These are phyloP conservation scores for Sphagnum magellanicum DNA, from an alignment of 228 moss, liverwort and hornwort genomes.

Conservation along the genomic window DNA sequence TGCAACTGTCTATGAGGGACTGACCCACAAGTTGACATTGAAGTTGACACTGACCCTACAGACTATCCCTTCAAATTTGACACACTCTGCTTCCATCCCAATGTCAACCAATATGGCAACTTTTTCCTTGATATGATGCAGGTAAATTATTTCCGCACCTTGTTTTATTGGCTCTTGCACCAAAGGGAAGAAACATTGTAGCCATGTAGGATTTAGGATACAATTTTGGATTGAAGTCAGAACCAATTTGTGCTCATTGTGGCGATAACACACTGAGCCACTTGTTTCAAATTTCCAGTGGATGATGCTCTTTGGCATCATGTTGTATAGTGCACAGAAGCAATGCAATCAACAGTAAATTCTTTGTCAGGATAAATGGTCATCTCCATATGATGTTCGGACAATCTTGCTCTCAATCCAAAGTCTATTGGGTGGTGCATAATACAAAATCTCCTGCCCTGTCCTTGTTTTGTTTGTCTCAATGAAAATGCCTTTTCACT, in stretches of 20 bases:
- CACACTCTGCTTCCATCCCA: constrained; percentile 84
- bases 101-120: constrained; percentile 91
- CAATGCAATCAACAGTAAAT: no score
- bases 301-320: not conserved
- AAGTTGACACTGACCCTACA: constrained; percentile 88
- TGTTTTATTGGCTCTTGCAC: not conserved
- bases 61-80: constrained; percentile 99
- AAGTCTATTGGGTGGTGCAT: constrained; percentile 79
- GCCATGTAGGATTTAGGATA: no score
- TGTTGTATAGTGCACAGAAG: not conserved
- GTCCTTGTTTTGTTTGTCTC: no score
- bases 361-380: constrained; percentile 81
- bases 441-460: no score
- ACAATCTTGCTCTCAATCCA: constrained; percentile 91
- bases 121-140: constrained; percentile 94
- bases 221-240: no score
- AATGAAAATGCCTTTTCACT: no score
- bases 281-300: not conserved
- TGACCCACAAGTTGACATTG: constrained; percentile 68
- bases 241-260: no score
- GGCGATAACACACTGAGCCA: no score
- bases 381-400: constrained; percentile 90
- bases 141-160: constrained; percentile 22
- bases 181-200: no score
- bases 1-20: constrained; percentile 73